Conservation (phyloP, 768 basidiomycete genomes). For the Tulasnella sp. region DNA sequence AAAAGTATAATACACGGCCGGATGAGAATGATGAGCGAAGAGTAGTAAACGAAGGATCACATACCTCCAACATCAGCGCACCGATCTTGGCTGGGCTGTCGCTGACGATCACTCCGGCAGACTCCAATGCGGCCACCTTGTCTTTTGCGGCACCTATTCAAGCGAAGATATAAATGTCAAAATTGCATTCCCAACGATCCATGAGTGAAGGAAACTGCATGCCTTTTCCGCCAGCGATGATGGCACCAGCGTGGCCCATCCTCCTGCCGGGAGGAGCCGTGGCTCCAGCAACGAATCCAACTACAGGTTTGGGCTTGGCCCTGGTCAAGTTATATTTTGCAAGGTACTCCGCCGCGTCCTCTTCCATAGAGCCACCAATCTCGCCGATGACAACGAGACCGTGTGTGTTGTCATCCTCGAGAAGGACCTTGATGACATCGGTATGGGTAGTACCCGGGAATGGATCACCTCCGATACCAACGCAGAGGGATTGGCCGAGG, state of each 20-base stretch:
- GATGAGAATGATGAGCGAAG: constrained; percentile 12
- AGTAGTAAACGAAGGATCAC: no score
- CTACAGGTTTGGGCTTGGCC: constrained; percentile 81
- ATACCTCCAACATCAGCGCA: constrained; percentile 72
- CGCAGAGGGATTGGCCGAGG: constrained; percentile 89
- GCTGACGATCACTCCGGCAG: constrained; percentile 86
- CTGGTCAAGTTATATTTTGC: constrained; percentile 87
- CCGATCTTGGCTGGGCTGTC: constrained; percentile 96
- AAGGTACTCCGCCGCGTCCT: constrained; percentile 95
- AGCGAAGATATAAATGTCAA: not conserved
- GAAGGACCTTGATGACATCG: constrained; percentile 92
- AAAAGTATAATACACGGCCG: constrained; percentile 5
- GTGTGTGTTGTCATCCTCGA: constrained; percentile 87
- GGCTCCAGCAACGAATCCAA: constrained; percentile 94
- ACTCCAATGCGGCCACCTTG: constrained; percentile 84
- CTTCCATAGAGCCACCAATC: constrained; percentile 99
- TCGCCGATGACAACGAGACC: constrained; percentile 97
- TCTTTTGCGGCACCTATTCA: constrained; percentile 70
- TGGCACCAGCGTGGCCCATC: constrained; percentile 98
- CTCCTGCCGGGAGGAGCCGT: constrained; percentile 96
- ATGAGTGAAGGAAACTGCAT: constrained; percentile 20
- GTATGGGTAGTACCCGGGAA: constrained; percentile 94
- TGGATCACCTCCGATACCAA: constrained; percentile 96
- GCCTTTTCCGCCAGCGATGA: constrained; percentile 97
- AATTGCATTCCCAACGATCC: not conserved